Evolutionary conservation across 352 stramenopile genomes (phyloP).

Genomic region (Pythium grandisporangium): DNA sequence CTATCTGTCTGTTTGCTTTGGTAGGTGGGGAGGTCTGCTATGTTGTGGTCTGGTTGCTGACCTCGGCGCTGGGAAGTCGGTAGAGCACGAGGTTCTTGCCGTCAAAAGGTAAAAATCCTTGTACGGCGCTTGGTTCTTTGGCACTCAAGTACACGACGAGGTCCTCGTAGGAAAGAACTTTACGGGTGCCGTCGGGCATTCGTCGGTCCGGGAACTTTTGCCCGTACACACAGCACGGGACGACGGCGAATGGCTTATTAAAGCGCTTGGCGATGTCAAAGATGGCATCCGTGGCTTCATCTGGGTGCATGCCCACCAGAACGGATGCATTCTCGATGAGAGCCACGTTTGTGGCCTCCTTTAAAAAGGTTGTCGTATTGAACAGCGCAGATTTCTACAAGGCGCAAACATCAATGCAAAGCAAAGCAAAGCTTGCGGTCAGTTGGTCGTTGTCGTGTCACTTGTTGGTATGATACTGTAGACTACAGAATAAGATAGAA

Average conservation of each 20-base stretch:
- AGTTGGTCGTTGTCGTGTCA: too few species aligned
- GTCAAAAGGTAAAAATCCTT: conserved; percentile 62
- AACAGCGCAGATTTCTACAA: conserved; percentile 34
- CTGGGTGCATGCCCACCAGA: conserved; percentile 91
- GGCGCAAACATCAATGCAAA: neutral
- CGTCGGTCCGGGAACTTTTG: conserved; percentile 81
- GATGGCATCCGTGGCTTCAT: conserved; percentile 93
- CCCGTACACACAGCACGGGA: conserved; percentile 95
- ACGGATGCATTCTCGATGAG: conserved; percentile 72
- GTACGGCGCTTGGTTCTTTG: conserved; percentile 59
- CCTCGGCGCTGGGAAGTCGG: conserved; percentile 5
- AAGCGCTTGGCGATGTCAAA: conserved; percentile 86
- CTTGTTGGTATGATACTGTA: too few species aligned
- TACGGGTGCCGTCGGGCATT: conserved; percentile 19
- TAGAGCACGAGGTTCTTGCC: conserved; percentile 84
- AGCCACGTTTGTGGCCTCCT: conserved; percentile 24
- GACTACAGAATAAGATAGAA: too few species aligned
- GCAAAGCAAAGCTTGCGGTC: too few species aligned
- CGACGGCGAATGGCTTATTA: conserved; percentile 91
- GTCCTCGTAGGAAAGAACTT: conserved; percentile 71
- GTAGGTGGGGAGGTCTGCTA: too few species aligned
- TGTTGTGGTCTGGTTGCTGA: too few species aligned
- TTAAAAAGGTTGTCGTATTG: conserved; percentile 50
- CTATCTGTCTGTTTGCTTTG: too few species aligned
- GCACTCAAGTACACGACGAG: conserved; percentile 67